Base-by-base conservation (phyloP, 139 green algal genomes). In the Dunaliella sp. region DNA sequence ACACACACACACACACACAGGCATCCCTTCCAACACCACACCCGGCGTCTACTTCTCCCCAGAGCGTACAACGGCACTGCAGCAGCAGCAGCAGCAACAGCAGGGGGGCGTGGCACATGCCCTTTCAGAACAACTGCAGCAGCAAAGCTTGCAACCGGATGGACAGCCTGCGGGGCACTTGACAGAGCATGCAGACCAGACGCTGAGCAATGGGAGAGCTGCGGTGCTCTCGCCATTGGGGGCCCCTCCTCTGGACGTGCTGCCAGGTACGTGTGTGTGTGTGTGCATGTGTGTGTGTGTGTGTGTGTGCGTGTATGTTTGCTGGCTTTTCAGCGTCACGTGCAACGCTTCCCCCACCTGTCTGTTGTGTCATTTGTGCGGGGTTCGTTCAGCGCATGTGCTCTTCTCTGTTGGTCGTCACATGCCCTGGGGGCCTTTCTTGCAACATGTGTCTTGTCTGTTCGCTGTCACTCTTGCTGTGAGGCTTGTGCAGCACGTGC, bases 1-100 rank as follows among this genome's bases (percentile, higher is more conserved):
- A n/a, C n/a, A n/a, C n/a, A n/a, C n/a, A 65, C 48, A 65, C 48
- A 26, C 7, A 26, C 7, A 26, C 16, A 83, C 87, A 30, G 86
- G 89, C 35, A 59, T 72, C 3, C 89, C 78, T 1, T 89, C 87
- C 3, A 34, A 79, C 3, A 74, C 72, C 26, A 33, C 38, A 21
- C 82, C 87, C 2, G 87, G 87, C 33, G 82, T 88, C 16, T 89
- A 89, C 77, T 59, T 89, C 48, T 65, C 48, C 48, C 48, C 48
- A 7, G 48, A 65, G 48, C 48, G 48, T 16, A 16, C 48, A 7
- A 65, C 48, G 7, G 7, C 16, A 7, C 48, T 26, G 48, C 48
- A 65, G 48, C 48, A 65, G 48, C 48, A 65, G 16, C 48, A 65
- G 48, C 48, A 65, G 48, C 48, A 65, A 16, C 48, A 65, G 48